Base-by-base conservation (phyloP, 2,329 filamentous ascomycete genomes). In the Leptographium flavum region DNA sequence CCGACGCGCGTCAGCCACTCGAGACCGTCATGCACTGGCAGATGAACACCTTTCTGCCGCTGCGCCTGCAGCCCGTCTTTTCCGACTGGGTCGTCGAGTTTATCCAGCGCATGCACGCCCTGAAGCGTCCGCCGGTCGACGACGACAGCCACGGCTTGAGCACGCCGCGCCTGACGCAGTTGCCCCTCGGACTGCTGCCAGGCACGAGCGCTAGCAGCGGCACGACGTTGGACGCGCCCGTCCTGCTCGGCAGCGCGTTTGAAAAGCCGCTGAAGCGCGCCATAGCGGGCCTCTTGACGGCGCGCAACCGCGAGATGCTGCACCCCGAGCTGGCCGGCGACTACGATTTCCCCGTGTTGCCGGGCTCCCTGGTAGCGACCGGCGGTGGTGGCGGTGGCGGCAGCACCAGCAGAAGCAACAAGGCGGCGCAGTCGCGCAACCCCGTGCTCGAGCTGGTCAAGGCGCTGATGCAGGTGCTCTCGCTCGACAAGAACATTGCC, bases 21-120 rank as follows among this genome's bases (percentile, higher is more conserved):
- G 49, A 95, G 55, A 92, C 84, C 11, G 79, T 98, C 56, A 96
- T 98, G 88, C 85, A 94, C 63, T 98, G 93, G 93, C 92, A 98
- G 61, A 82, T 98, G 58, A 83, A 80, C 39, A 88, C 86, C 1
- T 95, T 95, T 60, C 65, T 98, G 1, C 92, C 93, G 0, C 60
- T 67, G 1, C 79, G 82, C 5, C 70, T 98, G 41, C 88, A 96
- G 56, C 74, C 82, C 1, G 75, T 81, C 10, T 98, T 98, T 67
- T 76, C 88, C 50, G 81, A 94, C 54, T 95, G 88, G 87, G 78
- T 95, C 3, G 78, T 94, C 14, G 87, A 94, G 58, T 98, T 95
- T 61, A 84, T 98, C 53, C 80, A 94, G 53, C 71, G 95, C 45
- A 95, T 98, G 88, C 88, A 95, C 57, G 66, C 70, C 13, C 71